Evolutionary conservation across 495 filamentous ascomycete species (phyloP), one percentile per base, ranked within the genome.

Genomic region (Aspergillus saccharolyticus): DNA sequence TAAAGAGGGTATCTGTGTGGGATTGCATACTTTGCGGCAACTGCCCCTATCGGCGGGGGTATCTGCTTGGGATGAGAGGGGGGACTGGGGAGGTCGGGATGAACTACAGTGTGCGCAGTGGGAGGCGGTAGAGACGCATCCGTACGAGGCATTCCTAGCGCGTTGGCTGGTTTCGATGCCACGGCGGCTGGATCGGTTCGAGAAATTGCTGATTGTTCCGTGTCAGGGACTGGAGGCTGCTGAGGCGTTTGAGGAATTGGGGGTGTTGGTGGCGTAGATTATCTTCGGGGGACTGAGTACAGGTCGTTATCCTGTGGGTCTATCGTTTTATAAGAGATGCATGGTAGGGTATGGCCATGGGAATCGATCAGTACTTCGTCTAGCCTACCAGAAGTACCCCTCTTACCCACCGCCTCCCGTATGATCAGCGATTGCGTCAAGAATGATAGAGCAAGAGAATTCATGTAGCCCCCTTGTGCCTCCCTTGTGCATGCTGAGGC

Each of bases 131-230:
- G 17, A 16, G 0, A 55, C 53, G 17, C 39, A 48, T 14, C 18
- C 53, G 1, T 55, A 55, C 25, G 53, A 55, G 21, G 42, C 25
- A 0, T 55, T 55, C 24, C 24, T 55, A 20, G 17, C 15, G 18
- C 24, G 16, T 18, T 55, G 53, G 53, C 53, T 55, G 48, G 53
- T 49, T 42, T 55, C 53, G 21, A 42, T 21, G 44, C 53, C 53
- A 44, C 44, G 53, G n/a, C 30, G 21, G 44, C 12, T 55, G 25
- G 53, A 55, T 55, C 44, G 44, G 2, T 55, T 55, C 17, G 53
- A 55, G 21, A 48, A 47, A 25, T 16, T 55, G 44, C 28, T 55
- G 7, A 18, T 55, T 39, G 53, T 55, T 19, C 53, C 53, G 24
- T 55, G 53, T 12, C 53, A 49, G 28, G 53, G 53, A 1, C 44